Base-by-base conservation (phyloP, 257 asterid species). In the Oldenlandia corymbosa region DNA sequence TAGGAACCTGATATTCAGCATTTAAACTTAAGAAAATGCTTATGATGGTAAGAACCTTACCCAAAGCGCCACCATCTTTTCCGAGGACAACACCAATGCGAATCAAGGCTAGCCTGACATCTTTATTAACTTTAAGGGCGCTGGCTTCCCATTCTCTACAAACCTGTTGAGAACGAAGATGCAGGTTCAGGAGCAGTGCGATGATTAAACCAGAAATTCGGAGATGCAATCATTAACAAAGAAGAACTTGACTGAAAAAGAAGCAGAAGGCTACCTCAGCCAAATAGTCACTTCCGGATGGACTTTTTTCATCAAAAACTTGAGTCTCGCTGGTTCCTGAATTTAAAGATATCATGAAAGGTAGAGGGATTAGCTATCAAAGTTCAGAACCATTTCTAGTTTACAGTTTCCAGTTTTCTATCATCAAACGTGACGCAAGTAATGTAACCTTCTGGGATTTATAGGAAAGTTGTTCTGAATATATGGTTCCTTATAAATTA, bases 71-170 rank as follows among this genome's bases (percentile, higher is more conserved):
- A 24, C 97, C 99, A 71, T 89, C 97, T 82, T 85, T 85, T 54
- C 97, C 99, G 24, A 92, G 96, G 68, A 92, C 99, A 68, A 92
- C 77, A 17, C 99, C 99, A 17, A 87, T 82, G 49, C 99, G 95
- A 70, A 89, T 83, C 21, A 83, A 77, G 37, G 88, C 90, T 50
- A 85, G 73, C 76, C 97, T 79, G 55, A 87, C 97, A 71, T 87
- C 88, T 71, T 81, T 77, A 68, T 84, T 64, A 13, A 84, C 95
- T 71, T 83, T 80, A 26, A 75, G 80, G 10, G 99, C 98, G 65
- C 83, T 65, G 62, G 84, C 87, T 80, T 92, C 99, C 99, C 97
- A 92, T 76, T 92, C 97, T 82, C 95, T 79, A 69, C 99, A 92
- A 68, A 92, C 99, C 97, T 91, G n/a, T n/a, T n/a, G 79, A 67